Evolutionary conservation across 2,329 filamentous ascomycete genomes (phyloP).

Genomic region (Drechslerella dactyloides): DNA sequence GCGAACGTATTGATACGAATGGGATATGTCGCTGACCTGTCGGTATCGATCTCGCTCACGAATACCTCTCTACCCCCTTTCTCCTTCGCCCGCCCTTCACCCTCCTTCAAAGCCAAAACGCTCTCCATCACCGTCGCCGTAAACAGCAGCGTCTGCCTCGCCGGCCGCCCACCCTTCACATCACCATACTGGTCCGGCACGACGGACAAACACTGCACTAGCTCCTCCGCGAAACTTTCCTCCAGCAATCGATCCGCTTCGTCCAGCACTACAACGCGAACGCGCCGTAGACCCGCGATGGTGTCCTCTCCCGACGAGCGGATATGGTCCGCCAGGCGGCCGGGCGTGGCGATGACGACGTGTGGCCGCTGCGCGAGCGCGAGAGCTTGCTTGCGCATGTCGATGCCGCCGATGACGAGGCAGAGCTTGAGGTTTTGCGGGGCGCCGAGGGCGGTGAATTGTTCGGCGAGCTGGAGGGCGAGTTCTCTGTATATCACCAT

Average conservation of each 20-base stretch:
- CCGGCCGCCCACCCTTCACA: conserved; percentile 59
- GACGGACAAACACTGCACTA: conserved; percentile 83
- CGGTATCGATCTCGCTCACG: conserved; percentile 84
- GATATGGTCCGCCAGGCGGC: conserved; percentile 91
- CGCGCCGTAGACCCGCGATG: conserved; percentile 76
- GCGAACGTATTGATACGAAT: too few relatives aligned
- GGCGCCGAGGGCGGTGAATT: conserved; percentile 89
- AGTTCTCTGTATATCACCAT: conserved; percentile 68
- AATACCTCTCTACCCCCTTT: conserved; percentile 78
- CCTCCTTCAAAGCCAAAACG: conserved; percentile 81
- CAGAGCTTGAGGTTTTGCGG: conserved; percentile 85
- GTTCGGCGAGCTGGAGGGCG: conserved; percentile 93
- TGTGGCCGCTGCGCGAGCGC: conserved; percentile 82
- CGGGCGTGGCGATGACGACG: conserved; percentile 91
- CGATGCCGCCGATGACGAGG: conserved; percentile 88
- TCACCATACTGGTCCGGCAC: conserved; percentile 70
- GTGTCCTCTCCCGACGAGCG: conserved; percentile 90
- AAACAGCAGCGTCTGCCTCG: conserved; percentile 89
- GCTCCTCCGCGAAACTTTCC: conserved; percentile 67
- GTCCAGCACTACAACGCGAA: conserved; percentile 87
- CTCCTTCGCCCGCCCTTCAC: conserved; percentile 65
- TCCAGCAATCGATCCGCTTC: conserved; percentile 87
- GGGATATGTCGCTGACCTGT: conserved; percentile 57
- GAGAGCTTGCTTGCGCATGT: conserved; percentile 90
- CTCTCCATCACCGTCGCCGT: conserved; percentile 94